These are phyloP conservation scores for Volvariella surrecta DNA, from an alignment of 1,284 basidiomycete species.

Conservation along the genomic window DNA sequence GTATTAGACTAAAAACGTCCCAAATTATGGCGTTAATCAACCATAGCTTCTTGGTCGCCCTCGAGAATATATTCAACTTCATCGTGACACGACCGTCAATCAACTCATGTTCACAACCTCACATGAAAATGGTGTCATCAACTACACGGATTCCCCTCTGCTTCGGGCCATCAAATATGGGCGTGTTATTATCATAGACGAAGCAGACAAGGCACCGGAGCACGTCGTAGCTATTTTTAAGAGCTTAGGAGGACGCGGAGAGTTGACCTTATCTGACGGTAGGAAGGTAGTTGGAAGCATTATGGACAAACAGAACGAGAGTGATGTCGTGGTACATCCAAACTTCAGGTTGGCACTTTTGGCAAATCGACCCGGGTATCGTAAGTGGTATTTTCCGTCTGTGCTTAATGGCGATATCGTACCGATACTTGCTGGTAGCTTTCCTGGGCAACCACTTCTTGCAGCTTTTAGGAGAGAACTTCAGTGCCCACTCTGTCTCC, in stretches of 20 bases:
- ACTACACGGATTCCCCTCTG: slow-evolving; percentile 55
- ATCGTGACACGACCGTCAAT: slow-evolving; percentile 60
- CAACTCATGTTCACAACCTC: slow-evolving; percentile 62
- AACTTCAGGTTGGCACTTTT: slow-evolving; percentile 56
- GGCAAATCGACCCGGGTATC: slow-evolving; percentile 65
- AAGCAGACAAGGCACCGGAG: slow-evolving; percentile 64
- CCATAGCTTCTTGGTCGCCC: slow-evolving; percentile 46
- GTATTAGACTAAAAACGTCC: background rate
- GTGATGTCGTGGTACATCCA: slow-evolving; percentile 51
- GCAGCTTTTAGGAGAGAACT: slow-evolving; percentile 61
- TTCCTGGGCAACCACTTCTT: slow-evolving; percentile 67
- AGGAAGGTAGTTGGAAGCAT: slow-evolving; percentile 33
- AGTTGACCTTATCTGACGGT: slow-evolving; percentile 54
- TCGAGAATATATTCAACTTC: slow-evolving; percentile 62
- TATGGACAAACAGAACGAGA: slow-evolving; percentile 32
- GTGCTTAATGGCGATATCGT: background rate
- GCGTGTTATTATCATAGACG: slow-evolving; percentile 56
- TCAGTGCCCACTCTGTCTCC: slow-evolving; percentile 54
- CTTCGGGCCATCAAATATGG: slow-evolving; percentile 52
- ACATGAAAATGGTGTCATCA: slow-evolving; percentile 45
- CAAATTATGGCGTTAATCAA: background rate
- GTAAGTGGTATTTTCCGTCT: slow-evolving; percentile 31
- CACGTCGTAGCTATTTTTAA: slow-evolving; percentile 64
- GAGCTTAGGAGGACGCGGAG: slow-evolving; percentile 54
- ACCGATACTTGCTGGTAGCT: slow-evolving; percentile 25